Percentiles rank a stretch among this genome's conserved stretches.
phyloP scores from a whole-genome alignment of 2,329 filamentous ascomycete genomes.

The Clarireedia paspali region DNA sequence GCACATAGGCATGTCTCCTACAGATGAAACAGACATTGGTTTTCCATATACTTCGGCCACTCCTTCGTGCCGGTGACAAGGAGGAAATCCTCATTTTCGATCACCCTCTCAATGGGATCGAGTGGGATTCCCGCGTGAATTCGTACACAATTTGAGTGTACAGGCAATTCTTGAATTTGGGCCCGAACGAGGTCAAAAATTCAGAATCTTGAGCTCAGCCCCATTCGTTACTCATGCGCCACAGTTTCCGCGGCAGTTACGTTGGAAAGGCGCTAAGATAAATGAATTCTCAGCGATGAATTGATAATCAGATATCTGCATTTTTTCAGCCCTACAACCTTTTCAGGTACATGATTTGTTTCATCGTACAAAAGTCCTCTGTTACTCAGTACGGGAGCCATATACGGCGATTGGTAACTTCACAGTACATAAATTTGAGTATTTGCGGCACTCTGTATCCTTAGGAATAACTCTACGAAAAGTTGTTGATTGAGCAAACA shows the following conservation, averaged over 20 bases:
- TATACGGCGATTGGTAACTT: neutral
- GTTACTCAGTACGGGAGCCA: too few relatives aligned
- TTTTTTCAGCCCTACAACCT: neutral
- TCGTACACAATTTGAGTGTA: too few relatives aligned
- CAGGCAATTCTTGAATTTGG: too few relatives aligned
- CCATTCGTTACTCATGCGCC: neutral
- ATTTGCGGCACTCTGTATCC: neutral
- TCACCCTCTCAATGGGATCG: neutral
- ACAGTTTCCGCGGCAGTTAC: too few relatives aligned
- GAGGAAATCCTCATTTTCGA: constrained; percentile 1
- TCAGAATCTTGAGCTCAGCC: neutral
- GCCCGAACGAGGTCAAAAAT: neutral
- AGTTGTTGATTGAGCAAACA: neutral
- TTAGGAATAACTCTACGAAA: neutral
- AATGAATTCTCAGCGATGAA: neutral
- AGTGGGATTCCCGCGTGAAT: neutral
- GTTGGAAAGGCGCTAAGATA: neutral
- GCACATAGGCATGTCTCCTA: constrained; percentile 1
- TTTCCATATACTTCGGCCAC: constrained; percentile 1
- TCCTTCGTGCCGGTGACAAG: neutral
- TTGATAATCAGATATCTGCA: neutral
- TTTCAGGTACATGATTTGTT: neutral
- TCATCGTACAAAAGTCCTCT: neutral
- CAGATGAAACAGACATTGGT: neutral
- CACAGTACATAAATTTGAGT: neutral